These are phyloP conservation scores for Kokia cookei DNA, from an alignment of 441 rosid genomes.

Conservation along the genomic window DNA sequence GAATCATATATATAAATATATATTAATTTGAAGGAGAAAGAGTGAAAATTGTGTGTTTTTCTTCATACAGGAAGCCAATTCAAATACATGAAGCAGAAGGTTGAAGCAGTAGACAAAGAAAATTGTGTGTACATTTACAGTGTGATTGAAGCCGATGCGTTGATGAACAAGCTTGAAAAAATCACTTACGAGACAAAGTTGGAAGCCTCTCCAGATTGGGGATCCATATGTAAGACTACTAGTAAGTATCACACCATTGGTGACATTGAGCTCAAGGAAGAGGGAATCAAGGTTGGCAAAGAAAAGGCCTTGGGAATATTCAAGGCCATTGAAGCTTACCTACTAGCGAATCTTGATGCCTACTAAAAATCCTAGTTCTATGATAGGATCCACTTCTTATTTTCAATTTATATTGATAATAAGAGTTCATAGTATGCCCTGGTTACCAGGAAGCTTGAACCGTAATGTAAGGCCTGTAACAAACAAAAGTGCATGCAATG, in stretches of 20 bases:
- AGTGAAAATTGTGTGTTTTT: not conserved
- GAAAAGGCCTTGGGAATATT: conserved; percentile 16
- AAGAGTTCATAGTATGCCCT: too few species aligned
- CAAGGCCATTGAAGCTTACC: conserved; percentile 31
- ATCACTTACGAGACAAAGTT: conserved; percentile 16
- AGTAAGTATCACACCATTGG: conserved; percentile 16
- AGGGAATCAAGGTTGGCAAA: conserved; percentile 23
- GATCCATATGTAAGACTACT: conserved; percentile 17
- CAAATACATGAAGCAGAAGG: conserved; percentile 22
- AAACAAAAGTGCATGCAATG: too few species aligned
- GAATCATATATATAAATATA: not conserved
- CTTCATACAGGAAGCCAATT: conserved; percentile 13
- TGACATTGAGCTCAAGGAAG: conserved; percentile 11
- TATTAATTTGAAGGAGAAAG: too few species aligned
- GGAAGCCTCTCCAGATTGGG: conserved; percentile 21
- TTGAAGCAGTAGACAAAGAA: conserved; percentile 29
- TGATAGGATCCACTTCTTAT: too few species aligned
- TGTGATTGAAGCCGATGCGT: conserved; percentile 20
- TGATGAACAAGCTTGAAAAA: conserved; percentile 18
- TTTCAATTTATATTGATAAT: too few species aligned
- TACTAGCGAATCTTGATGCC: conserved; percentile 18
- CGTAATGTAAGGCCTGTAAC: too few species aligned
- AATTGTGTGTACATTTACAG: conserved; percentile 12
- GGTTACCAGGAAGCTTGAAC: too few species aligned
- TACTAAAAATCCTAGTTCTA: not conserved